phyloP scores from a whole-genome alignment of 768 basidiomycete species.

The Tubosaeta brunneosetosa region DNA sequence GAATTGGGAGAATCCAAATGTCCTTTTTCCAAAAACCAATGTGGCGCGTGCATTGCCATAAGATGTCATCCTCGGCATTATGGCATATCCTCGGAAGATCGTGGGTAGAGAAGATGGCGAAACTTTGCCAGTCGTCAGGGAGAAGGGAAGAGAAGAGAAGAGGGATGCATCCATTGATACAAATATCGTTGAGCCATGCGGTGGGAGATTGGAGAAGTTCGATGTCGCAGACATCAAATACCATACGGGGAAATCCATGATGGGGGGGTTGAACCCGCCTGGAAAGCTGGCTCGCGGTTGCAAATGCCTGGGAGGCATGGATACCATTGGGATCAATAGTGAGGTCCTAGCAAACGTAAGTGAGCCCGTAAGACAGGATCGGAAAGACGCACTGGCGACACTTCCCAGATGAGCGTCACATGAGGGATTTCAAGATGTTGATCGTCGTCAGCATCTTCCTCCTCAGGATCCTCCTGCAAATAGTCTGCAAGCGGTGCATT shows the following conservation, averaged over 20 bases:
- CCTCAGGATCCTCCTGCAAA: no score
- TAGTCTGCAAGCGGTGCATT: no score
- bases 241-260: neutral
- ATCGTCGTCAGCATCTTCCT: no score
- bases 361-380: no score
- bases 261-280: neutral
- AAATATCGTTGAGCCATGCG: slow-evolving; percentile 7
- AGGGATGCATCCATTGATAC: slow-evolving; percentile 14
- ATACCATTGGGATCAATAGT: no score
- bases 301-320: no score
- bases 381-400: no score
- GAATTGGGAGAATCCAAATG: slow-evolving; percentile 37
- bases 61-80: slow-evolving; percentile 19
- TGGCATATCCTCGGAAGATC: slow-evolving; percentile 1
- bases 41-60: neutral
- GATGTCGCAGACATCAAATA: slow-evolving; percentile 8
- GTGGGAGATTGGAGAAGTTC: slow-evolving; percentile 1
- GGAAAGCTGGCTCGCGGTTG: neutral
- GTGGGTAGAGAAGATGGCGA: slow-evolving; percentile 6
- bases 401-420: no score
- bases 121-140: neutral
- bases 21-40: slow-evolving; percentile 29
- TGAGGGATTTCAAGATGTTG: no score
- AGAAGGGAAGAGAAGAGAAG: slow-evolving; percentile 4
- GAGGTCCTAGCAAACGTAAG: no score